These are phyloP conservation scores for Mycosphaerella arachidis DNA, from an alignment of 2,329 filamentous ascomycete genomes.

Conservation along the genomic window DNA sequence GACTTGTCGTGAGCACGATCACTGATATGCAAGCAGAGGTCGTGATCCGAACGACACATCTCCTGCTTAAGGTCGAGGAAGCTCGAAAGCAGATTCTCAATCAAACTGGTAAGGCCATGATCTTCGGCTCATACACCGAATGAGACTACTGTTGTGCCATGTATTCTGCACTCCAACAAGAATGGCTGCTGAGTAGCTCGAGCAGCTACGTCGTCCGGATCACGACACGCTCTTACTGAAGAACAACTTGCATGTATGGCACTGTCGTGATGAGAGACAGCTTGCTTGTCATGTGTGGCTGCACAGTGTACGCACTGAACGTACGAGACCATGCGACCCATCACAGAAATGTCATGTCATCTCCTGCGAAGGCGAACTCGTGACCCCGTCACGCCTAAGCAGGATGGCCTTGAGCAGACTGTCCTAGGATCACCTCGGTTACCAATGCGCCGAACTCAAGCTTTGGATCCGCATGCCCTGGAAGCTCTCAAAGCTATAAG, in stretches of 20 bases:
- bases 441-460: not conserved
- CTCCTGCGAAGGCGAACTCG: too few species aligned
- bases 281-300: not conserved
- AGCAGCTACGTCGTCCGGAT: not conserved
- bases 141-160: not conserved
- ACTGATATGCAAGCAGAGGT: conserved; percentile 51
- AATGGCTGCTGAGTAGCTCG: not conserved
- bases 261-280: not conserved
- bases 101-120: conserved; percentile 61
- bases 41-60: conserved; percentile 58
- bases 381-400: too few species aligned
- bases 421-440: not conserved
- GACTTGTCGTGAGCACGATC: not conserved
- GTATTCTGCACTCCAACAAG: not conserved
- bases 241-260: not conserved
- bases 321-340: too few species aligned
- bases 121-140: conserved; percentile 47
- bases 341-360: too few species aligned
- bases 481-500: not conserved
- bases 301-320: too few species aligned
- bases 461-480: not conserved
- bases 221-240: not conserved
- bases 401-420: too few species aligned
- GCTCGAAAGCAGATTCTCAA: conserved; percentile 57
- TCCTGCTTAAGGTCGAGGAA: conserved; percentile 63